These are phyloP conservation scores for Boletus vinaceobasis DNA, from an alignment of 768 basidiomycete species.

Conservation along the genomic window DNA sequence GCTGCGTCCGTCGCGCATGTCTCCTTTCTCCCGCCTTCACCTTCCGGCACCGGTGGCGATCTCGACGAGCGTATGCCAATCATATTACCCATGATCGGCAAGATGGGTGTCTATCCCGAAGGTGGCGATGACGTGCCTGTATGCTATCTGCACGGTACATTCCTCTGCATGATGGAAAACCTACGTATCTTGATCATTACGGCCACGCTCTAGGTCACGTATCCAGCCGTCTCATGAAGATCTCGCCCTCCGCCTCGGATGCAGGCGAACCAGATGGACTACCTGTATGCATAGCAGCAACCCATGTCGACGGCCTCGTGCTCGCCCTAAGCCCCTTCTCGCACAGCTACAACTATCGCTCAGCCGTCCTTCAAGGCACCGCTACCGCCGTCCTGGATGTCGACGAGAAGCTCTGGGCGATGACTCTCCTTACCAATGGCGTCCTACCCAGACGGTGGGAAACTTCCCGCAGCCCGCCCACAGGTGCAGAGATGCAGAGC, in stretches of 20 bases:
- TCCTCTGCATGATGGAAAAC: too few species aligned
- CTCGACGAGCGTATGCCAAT: conserved; percentile 12
- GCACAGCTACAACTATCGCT: conserved; percentile 27
- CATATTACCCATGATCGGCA: conserved; percentile 28
- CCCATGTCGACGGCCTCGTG: conserved; percentile 24
- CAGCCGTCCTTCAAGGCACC: conserved; percentile 20
- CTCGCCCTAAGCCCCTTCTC: conserved; percentile 23
- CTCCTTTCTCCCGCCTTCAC: conserved; percentile 22
- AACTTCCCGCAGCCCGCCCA: conserved; percentile 17
- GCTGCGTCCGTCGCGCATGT: conserved; percentile 22
- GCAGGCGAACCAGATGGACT: conserved; percentile 5
- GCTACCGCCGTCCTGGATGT: conserved; percentile 13
- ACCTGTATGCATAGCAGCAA: conserved; percentile 23
- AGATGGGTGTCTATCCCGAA: conserved; percentile 19
- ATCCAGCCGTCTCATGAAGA: conserved; percentile 28
- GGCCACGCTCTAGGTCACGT: conserved; percentile 9
- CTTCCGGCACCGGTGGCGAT: conserved; percentile 9
- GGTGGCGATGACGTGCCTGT: conserved; percentile 1
- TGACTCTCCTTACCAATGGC: conserved; percentile 20
- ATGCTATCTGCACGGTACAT: conserved; percentile 23
- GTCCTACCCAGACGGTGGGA: conserved; percentile 26
- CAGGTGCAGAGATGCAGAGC: conserved; percentile 21
- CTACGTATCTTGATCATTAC: neutral
- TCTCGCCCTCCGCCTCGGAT: conserved; percentile 1
- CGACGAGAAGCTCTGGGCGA: conserved; percentile 26